phyloP scores from a whole-genome alignment of 2,329 filamentous ascomycete genomes.

The Cladosporium colombiae region DNA sequence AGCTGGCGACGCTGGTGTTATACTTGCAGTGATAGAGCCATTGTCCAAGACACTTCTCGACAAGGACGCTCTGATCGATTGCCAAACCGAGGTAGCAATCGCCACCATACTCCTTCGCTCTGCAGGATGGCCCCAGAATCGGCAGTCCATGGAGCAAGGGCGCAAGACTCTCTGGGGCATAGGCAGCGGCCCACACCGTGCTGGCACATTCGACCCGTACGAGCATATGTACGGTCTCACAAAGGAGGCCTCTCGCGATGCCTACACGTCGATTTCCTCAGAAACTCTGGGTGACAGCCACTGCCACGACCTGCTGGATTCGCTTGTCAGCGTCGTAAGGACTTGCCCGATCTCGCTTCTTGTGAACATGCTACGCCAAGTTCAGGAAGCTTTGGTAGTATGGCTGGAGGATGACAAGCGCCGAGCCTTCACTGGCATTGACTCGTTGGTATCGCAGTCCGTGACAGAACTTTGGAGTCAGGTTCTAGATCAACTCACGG shows the following conservation, averaged over 20 bases:
- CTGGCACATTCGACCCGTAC: conserved; percentile 58
- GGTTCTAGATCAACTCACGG: conserved; percentile 35
- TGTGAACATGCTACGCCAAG: conserved; percentile 28
- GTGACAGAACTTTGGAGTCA: neutral
- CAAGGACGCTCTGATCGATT: neutral
- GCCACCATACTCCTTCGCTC: conserved; percentile 9
- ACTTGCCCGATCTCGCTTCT: conserved; percentile 45
- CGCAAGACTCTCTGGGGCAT: conserved; percentile 68
- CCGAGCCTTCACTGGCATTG: neutral
- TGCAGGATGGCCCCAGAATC: conserved; percentile 56
- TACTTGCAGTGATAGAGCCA: conserved; percentile 66
- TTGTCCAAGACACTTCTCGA: conserved; percentile 27
- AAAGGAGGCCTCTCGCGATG: conserved; percentile 52
- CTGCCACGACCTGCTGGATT: neutral
- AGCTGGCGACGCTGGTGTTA: conserved; percentile 64
- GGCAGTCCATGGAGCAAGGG: conserved; percentile 65
- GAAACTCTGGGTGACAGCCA: conserved; percentile 38
- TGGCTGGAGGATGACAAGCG: conserved; percentile 12
- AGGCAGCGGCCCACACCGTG: conserved; percentile 38
- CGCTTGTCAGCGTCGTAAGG: conserved; percentile 50
- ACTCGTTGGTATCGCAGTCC: neutral
- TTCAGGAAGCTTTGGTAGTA: conserved; percentile 22
- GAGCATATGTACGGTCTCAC: conserved; percentile 65
- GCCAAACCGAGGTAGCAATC: conserved; percentile 21
- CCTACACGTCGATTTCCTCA: conserved; percentile 51